phyloP scores from a whole-genome alignment of 2,329 filamentous ascomycete species.

The Cordyceps tenuipes region DNA sequence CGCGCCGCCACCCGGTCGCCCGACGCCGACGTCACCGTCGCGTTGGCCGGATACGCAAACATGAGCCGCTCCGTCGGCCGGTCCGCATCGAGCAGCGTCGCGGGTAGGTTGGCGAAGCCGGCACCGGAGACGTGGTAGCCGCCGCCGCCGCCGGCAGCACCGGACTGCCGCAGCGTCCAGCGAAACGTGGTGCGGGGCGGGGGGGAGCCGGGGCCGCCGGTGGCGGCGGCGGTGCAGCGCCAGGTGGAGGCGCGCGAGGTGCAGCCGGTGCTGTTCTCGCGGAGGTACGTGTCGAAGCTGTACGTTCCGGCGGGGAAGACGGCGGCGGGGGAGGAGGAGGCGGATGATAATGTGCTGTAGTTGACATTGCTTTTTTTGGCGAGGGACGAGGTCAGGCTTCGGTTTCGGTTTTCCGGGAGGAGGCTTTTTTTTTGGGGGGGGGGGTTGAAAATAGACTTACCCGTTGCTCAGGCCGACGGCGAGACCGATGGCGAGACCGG shows the following conservation, averaged over 20 bases:
- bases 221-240: slow-evolving; percentile 53
- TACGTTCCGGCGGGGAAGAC: slow-evolving; percentile 56
- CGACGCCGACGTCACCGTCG: slow-evolving; percentile 41
- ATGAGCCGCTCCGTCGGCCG: slow-evolving; percentile 45
- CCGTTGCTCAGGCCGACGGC: slow-evolving; percentile 10
- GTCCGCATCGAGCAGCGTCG: slow-evolving; percentile 41
- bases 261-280: slow-evolving; percentile 44
- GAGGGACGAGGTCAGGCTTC: too few species aligned
- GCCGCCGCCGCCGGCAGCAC: slow-evolving; percentile 15
- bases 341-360: background rate
- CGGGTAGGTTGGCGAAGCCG: slow-evolving; percentile 42
- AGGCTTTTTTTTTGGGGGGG: too few species aligned
- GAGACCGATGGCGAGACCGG: slow-evolving; percentile 10
- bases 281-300: slow-evolving; percentile 50
- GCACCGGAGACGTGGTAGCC: slow-evolving; percentile 45
- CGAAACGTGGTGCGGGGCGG: slow-evolving; percentile 47
- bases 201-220: slow-evolving; percentile 20
- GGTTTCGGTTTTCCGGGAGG: too few species aligned
- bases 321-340: slow-evolving; percentile 2
- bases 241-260: slow-evolving; percentile 50
- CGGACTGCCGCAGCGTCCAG: slow-evolving; percentile 32
- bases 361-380: background rate
- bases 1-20: slow-evolving; percentile 36
- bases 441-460: too few species aligned
- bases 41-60: slow-evolving; percentile 47